phyloP scores from a whole-genome alignment of 306 rosid genomes.

The Trifolium repens region DNA sequence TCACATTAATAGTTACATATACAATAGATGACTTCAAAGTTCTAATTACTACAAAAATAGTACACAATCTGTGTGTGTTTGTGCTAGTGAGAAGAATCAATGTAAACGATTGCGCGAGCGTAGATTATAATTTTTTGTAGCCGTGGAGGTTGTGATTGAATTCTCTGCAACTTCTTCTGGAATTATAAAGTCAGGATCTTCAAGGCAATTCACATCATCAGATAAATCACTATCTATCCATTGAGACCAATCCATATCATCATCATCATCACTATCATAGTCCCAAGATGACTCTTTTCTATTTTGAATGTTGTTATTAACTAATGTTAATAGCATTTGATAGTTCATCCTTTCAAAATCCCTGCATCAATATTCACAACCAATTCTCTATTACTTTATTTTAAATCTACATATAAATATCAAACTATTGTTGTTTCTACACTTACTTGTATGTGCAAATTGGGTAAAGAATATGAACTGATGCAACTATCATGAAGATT shows the following conservation, averaged over 20 bases:
- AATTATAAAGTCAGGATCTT: conserved; percentile 67
- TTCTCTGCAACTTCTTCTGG: conserved; percentile 65
- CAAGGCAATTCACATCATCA: conserved; percentile 60
- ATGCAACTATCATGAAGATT: conserved; percentile 52
- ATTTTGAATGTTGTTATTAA: conserved; percentile 56
- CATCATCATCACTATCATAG: conserved; percentile 38
- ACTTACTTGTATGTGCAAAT: conserved; percentile 79
- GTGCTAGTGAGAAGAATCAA: conserved; percentile 12
- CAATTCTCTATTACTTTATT: background rate
- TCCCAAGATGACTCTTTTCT: conserved; percentile 45
- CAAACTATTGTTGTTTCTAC: background rate
- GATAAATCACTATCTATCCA: conserved; percentile 70
- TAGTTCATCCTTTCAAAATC: conserved; percentile 74
- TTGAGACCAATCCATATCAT: conserved; percentile 57
- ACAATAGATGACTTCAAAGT: background rate
- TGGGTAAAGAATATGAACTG: conserved; percentile 58
- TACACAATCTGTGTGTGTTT: background rate
- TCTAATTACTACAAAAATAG: conserved; percentile 16
- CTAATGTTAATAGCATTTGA: conserved; percentile 55
- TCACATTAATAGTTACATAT: too few relatives aligned
- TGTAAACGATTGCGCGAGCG: conserved; percentile 44
- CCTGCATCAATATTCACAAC: conserved; percentile 48
- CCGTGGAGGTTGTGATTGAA: conserved; percentile 46
- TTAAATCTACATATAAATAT: background rate
- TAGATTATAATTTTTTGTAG: conserved; percentile 59